Evolutionary conservation across 495 filamentous ascomycete genomes (phyloP), one percentile per base, ranked within the genome.

Genomic region (Hypoxylon perforatum): DNA sequence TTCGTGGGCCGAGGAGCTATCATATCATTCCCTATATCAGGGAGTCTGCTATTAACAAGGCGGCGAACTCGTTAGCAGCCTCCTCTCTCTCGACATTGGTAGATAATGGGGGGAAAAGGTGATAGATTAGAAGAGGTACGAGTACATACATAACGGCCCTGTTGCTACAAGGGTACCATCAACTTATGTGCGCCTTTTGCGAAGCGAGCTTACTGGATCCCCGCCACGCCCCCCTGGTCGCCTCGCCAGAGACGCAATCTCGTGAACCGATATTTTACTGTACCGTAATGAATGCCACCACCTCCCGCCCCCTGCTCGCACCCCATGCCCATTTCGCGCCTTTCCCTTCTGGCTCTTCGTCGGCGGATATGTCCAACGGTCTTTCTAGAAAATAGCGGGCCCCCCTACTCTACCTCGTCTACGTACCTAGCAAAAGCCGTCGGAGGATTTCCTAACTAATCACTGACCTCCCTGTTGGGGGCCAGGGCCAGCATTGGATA

Each of bases 371-470:
- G 62, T 71, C 78, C 77, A 80, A 79, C 78, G 80, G 76, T 53
- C 77, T 73, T 77, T 80, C 73, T 81, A 74, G 69, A 78, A 81
- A 78, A 76, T 74, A 79, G 78, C 75, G 76, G 78, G 74, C 44
- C 65, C 69, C 63, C 73, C 59, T n/a, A n/a, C n/a, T n/a, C 30
- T 33, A 33, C 30, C n/a, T n/a, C n/a, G n/a, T 65, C 66, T 67
- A 67, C 71, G 59, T 60, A 65, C 63, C 69, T 60, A 62, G 54
- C 58, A 45, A 61, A 63, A 70, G 70, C 62, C 63, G 39, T 81
- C 78, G 78, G 78, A 81, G 76, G 76, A 77, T 82, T 80, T 73
- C 77, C 72, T 72, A 73, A 73, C 77, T 77, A 76, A 81, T 81
- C 77, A 79, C 74, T 74, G 33, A 67, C 61, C 50, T 61, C 73